Percentiles rank a stretch among this genome's conserved stretches.
Evolutionary conservation across 768 basidiomycete species (phyloP).

Genomic region (Tylopilus sp.): DNA sequence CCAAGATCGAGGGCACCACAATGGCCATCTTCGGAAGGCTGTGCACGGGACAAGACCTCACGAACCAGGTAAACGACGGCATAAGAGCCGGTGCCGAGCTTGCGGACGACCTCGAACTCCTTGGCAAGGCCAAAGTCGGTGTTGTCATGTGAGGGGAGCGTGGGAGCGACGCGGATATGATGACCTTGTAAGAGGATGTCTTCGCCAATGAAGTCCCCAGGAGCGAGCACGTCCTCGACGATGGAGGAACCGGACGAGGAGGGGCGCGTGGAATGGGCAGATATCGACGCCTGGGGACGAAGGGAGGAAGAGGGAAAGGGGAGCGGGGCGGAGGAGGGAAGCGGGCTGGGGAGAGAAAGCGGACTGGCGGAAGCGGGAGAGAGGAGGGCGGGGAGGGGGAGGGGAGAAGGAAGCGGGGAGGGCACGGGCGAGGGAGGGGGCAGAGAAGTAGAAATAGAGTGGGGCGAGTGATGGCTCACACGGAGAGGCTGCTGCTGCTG

Average conservation of each 20-base stretch:
- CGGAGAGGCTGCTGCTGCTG: constrained; percentile 6
- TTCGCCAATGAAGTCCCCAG: constrained; percentile 72
- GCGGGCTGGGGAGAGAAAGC: constrained; percentile 35
- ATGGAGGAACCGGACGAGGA: constrained; percentile 32
- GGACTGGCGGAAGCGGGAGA: constrained; percentile 29
- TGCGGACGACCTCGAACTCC: constrained; percentile 81
- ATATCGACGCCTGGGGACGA: constrained; percentile 36
- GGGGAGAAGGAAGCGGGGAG: constrained; percentile 1
- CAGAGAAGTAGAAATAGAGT: constrained; percentile 5
- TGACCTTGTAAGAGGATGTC: constrained; percentile 67
- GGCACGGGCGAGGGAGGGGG: constrained; percentile 7
- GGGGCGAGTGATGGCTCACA: constrained; percentile 17
- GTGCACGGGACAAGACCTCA: constrained; percentile 49
- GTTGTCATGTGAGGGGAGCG: constrained; percentile 30
- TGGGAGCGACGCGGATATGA: constrained; percentile 45
- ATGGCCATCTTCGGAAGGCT: constrained; percentile 50
- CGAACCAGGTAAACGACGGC: constrained; percentile 92
- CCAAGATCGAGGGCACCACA: constrained; percentile 56
- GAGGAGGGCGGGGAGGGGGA: constrained; percentile 4
- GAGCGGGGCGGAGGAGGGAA: constrained; percentile 31
- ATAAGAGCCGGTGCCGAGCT: constrained; percentile 86
- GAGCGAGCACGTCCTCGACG: constrained; percentile 54
- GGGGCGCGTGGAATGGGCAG: constrained; percentile 28
- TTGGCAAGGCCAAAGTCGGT: constrained; percentile 48
- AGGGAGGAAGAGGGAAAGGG: constrained; percentile 31